phyloP scores from a whole-genome alignment of 441 rosid genomes.

The Populus tomentosa region DNA sequence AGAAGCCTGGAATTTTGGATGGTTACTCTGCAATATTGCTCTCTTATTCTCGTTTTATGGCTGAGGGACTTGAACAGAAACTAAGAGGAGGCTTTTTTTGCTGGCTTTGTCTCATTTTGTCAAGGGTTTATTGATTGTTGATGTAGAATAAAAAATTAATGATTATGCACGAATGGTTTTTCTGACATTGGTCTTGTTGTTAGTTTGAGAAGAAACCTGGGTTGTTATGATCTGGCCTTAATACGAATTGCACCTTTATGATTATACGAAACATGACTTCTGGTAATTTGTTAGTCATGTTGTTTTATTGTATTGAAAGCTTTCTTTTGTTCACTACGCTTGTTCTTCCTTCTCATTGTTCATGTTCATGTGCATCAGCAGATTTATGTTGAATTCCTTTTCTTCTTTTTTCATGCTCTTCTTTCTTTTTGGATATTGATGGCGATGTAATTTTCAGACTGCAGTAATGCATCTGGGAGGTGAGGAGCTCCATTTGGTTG shows the following conservation, averaged over 20 bases:
- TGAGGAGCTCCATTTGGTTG: conserved; percentile 93
- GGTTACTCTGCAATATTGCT: background rate
- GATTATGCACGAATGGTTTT: background rate
- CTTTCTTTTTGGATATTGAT: conserved; percentile 6
- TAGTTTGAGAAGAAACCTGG: background rate
- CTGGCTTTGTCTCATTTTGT: background rate
- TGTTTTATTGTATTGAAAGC: background rate
- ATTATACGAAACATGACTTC: background rate
- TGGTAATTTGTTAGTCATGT: background rate
- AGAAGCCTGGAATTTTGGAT: background rate
- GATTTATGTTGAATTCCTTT: background rate
- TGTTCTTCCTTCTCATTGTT: background rate
- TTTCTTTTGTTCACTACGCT: background rate
- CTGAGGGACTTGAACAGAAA: background rate
- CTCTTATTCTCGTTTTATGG: background rate
- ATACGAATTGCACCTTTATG: background rate
- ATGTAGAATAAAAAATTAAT: background rate
- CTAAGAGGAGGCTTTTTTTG: background rate
- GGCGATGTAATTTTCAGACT: conserved; percentile 53
- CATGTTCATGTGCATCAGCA: background rate
- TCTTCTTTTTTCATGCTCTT: background rate
- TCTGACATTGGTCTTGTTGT: background rate
- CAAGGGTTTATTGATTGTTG: background rate
- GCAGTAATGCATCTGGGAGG: conserved; percentile 74
- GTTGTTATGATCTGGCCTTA: background rate